phyloP scores from a whole-genome alignment of 371 early-diverging fungal genomes.

The Amoeboaphelidium protococcarum region DNA sequence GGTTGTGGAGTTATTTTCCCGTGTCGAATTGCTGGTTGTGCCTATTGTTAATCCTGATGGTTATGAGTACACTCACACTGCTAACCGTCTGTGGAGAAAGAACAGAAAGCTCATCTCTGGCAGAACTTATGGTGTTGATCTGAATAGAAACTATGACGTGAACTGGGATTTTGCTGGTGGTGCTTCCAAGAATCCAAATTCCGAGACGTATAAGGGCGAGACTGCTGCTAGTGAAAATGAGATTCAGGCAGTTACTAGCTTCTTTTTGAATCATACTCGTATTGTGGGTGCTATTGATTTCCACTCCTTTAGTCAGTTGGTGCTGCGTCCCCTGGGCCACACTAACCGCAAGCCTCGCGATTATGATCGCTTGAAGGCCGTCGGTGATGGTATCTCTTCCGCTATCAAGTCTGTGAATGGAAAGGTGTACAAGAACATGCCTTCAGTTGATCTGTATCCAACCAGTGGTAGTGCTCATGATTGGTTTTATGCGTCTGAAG shows the following conservation, averaged over 20 bases:
- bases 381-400: conserved; percentile 9
- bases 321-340: conserved; percentile 22
- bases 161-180: conserved; percentile 28
- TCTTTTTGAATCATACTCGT: conserved; percentile 14
- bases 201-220: conserved; percentile 25
- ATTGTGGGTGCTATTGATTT: conserved; percentile 27
- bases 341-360: conserved; percentile 8
- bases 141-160: conserved; percentile 8
- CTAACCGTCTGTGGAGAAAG: conserved; percentile 28
- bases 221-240: conserved; percentile 25
- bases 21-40: conserved; percentile 18
- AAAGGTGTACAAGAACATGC: conserved; percentile 14
- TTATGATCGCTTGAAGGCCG: conserved; percentile 8
- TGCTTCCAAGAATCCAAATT: conserved; percentile 15
- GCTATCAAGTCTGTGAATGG: conserved; percentile 11
- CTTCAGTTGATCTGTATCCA: conserved; percentile 17
- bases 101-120: conserved; percentile 18
- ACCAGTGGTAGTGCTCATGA: conserved; percentile 19
- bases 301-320: conserved; percentile 20
- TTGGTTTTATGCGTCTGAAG: conserved; percentile 21
- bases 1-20: conserved; percentile 12
- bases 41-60: conserved; percentile 33
- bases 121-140: conserved; percentile 8
- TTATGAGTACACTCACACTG: conserved; percentile 20
- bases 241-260: conserved; percentile 17